Base-by-base conservation (phyloP, 2,329 filamentous ascomycete genomes). In the Aureobasidium zeae region DNA sequence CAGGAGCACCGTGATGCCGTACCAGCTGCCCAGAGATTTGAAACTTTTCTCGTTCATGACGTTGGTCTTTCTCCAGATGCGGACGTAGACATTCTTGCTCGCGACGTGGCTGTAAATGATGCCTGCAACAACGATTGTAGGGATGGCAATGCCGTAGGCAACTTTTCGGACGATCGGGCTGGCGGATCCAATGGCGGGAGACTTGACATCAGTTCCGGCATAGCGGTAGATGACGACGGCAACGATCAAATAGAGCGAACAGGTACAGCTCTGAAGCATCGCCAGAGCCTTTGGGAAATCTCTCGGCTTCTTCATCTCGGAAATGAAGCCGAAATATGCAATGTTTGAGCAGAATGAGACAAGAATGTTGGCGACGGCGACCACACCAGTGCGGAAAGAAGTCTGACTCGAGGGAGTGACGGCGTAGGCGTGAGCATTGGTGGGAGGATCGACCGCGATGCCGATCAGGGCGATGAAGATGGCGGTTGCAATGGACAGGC, bases 61-160 rank as follows among this genome's bases (percentile, higher is more conserved):
- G 34, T 72, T 69, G 25, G 26, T 36, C 22, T 46, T 49, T n/a
- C 69, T 63, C 64, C 80, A 81, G 15, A 81, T 55, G 15, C 78
- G 71, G 1, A 75, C 63, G 54, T 81, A 85, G 46, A 83, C 65
- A 52, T 80, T 80, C 55, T 81, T 82, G 44, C 69, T 70, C 2
- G 77, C 77, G 2, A 84, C 74, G 47, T 80, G 75, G 10, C 74
- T 79, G 55, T 82, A 79, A 49, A 86, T 80, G 5, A 83, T 79
- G 42, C 81, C 81, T 0, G 80, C 77, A 37, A 86, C 75, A 35
- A 85, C 66, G 46, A 85, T 84, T 2, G 81, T 84, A 11, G 80
- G 80, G 2, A 81, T 68, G 0, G 81, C 81, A 47, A 85, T 66
- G 17, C 77, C 79, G 62, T 77, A 85, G n/a, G 79, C 77, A n/a